Evolutionary conservation across 768 basidiomycete genomes (phyloP), one percentile per base, ranked within the genome.

Genomic region (Dictyophora rubrovolvata): DNA sequence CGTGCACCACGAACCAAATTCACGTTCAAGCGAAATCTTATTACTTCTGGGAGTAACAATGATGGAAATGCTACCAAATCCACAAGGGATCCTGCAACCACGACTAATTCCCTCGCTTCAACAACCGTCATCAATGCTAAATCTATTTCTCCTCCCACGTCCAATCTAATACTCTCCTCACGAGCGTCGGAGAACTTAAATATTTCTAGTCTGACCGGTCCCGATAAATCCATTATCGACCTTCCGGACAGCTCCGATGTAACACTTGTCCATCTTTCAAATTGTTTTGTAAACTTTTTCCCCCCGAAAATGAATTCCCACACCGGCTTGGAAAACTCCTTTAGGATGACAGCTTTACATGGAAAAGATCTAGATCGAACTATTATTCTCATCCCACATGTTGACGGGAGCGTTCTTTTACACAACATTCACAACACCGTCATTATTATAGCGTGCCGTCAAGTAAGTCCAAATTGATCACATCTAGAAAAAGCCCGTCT

Each of bases 401-500:
- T 90, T 20, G 66, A 78, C 7, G 89, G 91, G 1, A 93, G 90
- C 64, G 80, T 85, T 9, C 72, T 94, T 55, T 69, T 93, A 1
- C 81, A 89, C 63, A 77, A 85, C 61, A 63, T 92, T 33, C 69
- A 71, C 18, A 69, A 76, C 17, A 91, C 86, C 63, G 71, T 83
- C 4, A 68, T 94, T n/a, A 80, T 81, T 11, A 72, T 88, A 4
- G 85, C 82, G 1, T 87, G 87, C 64, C 92, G 90, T 66, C 93
- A 95, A 79, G 93, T 91, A 65, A 28, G 72, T 37, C 14, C 42
- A 10, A 17, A 55, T 20, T 48, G 54, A 9, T 54, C 9, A 34
- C 37, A 21, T 46, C 55, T 18, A 21, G 11, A 55, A 48, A 21
- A 5, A 42, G 8, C 47, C 14, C 54, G 12, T 47, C 20, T 48